Evolutionary conservation across 495 filamentous ascomycete species (phyloP), one percentile per base, ranked within the genome.

Genomic region (Cetradonia linearis): DNA sequence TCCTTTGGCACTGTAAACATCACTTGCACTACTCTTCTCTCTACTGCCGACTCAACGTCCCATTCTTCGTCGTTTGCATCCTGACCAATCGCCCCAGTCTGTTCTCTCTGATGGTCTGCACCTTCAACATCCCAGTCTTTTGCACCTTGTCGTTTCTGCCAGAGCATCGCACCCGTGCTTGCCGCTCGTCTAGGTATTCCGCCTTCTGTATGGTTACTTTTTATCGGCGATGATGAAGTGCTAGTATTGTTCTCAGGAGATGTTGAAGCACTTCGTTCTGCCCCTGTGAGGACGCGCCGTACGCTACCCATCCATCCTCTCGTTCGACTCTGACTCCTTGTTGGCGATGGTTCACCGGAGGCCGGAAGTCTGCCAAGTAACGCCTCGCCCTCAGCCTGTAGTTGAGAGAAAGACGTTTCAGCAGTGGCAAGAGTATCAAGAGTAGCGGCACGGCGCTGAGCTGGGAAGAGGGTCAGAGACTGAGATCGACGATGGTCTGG

Each of bases 1-100:
- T 90, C 86, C 70, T 83, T 86, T 52, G 92, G 92, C 59, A 95
- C 88, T 1, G 91, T 95, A 70, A 94, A 97, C 76, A 94, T 94
- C 62, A 94, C 81, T 73, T 97, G 92, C 61, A 97, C 91, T 18
- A 88, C 79, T 47, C 90, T 71, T 55, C 80, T 81, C 71, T 91
- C 84, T 2, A 87, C 86, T 7, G 88, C 89, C 48, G 80, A 80
- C 70, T 96, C 92, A 37, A 96, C 80, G 67, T 96, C 91, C 91
- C 91, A 95, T 54, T 95, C 91, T 5, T 83, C 86, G 16, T 87
- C 85, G 1, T 76, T 77, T 0, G 69, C 69, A 0, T 72, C 69
- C 5, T 62, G 49, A 55, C 55, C 65, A 30, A 49, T 58, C n/a
- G 40, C 40, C 25, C 33, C 46, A 30, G 37, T 46, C 34, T 37